phyloP scores from a whole-genome alignment of 345 rosid genomes.

The Fremontodendron californicum region DNA sequence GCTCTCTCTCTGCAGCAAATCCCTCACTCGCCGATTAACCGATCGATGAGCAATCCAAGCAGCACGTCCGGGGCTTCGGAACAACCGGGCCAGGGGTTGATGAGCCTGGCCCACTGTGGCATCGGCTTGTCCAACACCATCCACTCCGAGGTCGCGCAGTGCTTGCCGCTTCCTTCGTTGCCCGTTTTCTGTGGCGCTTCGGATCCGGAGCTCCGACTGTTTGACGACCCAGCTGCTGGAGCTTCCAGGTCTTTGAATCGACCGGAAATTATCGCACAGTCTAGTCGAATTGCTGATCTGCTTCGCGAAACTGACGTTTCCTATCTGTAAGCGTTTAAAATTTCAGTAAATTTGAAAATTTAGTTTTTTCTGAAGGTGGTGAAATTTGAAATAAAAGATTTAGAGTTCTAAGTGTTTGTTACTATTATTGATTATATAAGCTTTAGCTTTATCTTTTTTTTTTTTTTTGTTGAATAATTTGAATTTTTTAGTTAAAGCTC shows the following conservation, averaged over 20 bases:
- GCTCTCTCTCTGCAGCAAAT: slow-evolving; percentile 24
- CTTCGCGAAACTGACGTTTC: slow-evolving; percentile 78
- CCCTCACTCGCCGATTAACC: slow-evolving; percentile 25
- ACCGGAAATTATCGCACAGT: slow-evolving; percentile 60
- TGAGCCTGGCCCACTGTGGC: slow-evolving; percentile 45
- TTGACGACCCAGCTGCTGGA: slow-evolving; percentile 45
- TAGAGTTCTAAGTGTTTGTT: background rate
- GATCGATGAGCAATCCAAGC: slow-evolving; percentile 57
- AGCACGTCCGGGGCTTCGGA: slow-evolving; percentile 24
- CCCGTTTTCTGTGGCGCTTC: slow-evolving; percentile 84
- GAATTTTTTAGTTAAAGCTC: background rate
- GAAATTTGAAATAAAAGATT: background rate
- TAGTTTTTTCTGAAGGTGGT: slow-evolving; percentile 1
- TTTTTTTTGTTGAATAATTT: background rate
- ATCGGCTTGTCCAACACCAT: slow-evolving; percentile 85
- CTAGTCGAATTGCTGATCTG: slow-evolving; percentile 68
- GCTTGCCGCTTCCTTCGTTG: slow-evolving; percentile 85
- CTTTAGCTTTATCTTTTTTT: background rate
- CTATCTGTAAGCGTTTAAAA: slow-evolving; percentile 58
- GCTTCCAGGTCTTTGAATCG: slow-evolving; percentile 54
- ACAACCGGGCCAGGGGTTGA: slow-evolving; percentile 21
- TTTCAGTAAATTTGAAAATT: background rate
- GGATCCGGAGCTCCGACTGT: slow-evolving; percentile 59
- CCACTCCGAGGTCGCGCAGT: slow-evolving; percentile 87
- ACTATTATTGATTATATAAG: background rate